Evolutionary conservation across 192 early-diverging fungal genomes (phyloP).

Genomic region (Gigaspora rosea): DNA sequence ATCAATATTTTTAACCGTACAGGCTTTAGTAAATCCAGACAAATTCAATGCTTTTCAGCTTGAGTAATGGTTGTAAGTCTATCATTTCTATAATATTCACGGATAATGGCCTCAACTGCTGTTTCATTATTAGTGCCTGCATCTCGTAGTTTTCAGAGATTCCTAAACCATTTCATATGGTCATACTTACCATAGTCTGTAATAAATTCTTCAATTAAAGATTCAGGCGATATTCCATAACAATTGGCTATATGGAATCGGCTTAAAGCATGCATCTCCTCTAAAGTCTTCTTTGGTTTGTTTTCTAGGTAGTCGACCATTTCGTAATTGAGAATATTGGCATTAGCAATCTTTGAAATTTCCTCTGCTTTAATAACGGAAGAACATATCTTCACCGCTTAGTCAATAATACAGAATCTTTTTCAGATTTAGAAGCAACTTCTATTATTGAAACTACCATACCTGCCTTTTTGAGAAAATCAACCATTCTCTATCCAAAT

Average conservation of each 20-base stretch:
- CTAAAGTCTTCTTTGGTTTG: not conserved
- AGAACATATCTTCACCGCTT: not conserved
- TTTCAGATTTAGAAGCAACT: not conserved
- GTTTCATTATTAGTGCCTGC: too few species aligned
- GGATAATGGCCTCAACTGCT: too few species aligned
- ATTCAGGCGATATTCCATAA: too few species aligned
- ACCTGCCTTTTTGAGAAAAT: not conserved
- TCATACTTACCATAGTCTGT: too few species aligned
- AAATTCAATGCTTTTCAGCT: too few species aligned
- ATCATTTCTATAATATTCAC: too few species aligned
- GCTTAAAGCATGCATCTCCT: not conserved
- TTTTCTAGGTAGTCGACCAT: not conserved
- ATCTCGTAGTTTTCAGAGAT: too few species aligned
- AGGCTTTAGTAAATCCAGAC: too few species aligned
- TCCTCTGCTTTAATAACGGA: conserved; percentile 18
- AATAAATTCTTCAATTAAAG: too few species aligned
- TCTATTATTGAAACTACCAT: not conserved
- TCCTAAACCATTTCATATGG: too few species aligned
- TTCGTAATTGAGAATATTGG: not conserved
- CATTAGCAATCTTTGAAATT: not conserved
- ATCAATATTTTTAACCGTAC: conserved; percentile 21
- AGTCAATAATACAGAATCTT: not conserved
- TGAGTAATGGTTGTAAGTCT: too few species aligned
- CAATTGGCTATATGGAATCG: too few species aligned
- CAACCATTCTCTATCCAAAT: not conserved